Evolutionary conservation across 2,329 filamentous ascomycete species (phyloP), one percentile per base, ranked within the genome.

Genomic region (Xylaria sp.): DNA sequence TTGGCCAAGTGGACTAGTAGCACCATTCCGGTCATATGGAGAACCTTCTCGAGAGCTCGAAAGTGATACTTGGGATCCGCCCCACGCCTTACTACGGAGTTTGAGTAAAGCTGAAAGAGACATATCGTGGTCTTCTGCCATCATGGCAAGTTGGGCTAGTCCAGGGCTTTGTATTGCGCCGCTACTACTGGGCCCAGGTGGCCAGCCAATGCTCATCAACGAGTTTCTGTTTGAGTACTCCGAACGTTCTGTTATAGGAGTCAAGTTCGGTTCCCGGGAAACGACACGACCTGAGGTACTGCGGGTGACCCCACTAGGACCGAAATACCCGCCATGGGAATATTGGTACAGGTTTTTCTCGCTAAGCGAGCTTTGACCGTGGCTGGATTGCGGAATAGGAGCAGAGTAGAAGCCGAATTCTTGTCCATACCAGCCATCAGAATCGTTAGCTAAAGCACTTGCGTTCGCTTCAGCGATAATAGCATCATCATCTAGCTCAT

Each of bases 141-240:
- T 84, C 82, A 83, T 85, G 1, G 92, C 90, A 23, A 97, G 80
- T 73, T 96, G 91, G 0, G 91, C 90, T 23, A 96, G 81, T 0
- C 90, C 90, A 0, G 92, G 90, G 67, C 89, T 92, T 33, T 88
- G 82, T 2, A 92, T 71, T 0, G 82, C 78, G 60, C 74, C 78
- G 35, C 70, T 71, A 42, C 79, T 85, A 60, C 82, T 86, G 62
- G 79, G 77, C 28, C 77, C 78, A 23, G 80, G 78, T 46, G 87
- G 86, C 33, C 88, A 78, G 7, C 81, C 82, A 64, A 94, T 80
- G 61, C 90, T 92, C 80, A 96, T 91, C 61, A 96, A 87, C 0
- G 92, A 96, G 74, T 97, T 98, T 46, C 95, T 88, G 62, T 96
- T 97, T 43, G 92, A 97, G 80, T 96, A 97, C 77, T 99, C 95